phyloP scores from a whole-genome alignment of 306 rosid species.

The Lathyrus sativus region DNA sequence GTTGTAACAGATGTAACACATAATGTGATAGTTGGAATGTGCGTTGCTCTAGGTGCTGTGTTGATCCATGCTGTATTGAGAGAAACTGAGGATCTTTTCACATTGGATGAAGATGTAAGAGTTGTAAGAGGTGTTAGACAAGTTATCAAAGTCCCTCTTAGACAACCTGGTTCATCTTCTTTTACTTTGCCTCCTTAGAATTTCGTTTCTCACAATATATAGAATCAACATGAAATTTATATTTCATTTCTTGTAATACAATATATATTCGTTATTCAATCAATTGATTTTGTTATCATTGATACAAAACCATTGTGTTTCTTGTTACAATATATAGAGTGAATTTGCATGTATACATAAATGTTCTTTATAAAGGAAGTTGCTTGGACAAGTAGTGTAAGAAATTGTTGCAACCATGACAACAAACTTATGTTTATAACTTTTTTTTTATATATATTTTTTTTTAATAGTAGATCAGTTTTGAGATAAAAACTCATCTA shows the following conservation, averaged over 20 bases:
- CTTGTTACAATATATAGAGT: neutral
- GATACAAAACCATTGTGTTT: too few relatives aligned
- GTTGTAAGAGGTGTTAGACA: constrained; percentile 34
- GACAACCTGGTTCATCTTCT: constrained; percentile 68
- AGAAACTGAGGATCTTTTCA: constrained; percentile 56
- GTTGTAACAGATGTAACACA: constrained; percentile 47
- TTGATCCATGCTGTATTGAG: constrained; percentile 55
- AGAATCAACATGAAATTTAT: neutral
- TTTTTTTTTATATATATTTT: too few relatives aligned
- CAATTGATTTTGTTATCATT: neutral
- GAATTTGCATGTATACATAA: neutral
- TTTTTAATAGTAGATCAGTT: too few relatives aligned
- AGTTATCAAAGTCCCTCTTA: constrained; percentile 54
- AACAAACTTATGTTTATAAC: too few relatives aligned
- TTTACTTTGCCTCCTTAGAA: constrained; percentile 33
- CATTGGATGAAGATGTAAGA: constrained; percentile 49
- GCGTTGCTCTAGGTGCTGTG: constrained; percentile 40
- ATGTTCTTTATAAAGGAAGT: neutral
- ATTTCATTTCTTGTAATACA: neutral
- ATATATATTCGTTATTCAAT: too few relatives aligned
- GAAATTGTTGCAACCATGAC: neutral
- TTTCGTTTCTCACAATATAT: neutral
- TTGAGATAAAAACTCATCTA: too few relatives aligned
- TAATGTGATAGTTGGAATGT: constrained; percentile 47
- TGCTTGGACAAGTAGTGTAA: neutral